Evolutionary conservation across 2,329 filamentous ascomycete genomes (phyloP).

Genomic region (Stachybotrys chlorohalonatus): DNA sequence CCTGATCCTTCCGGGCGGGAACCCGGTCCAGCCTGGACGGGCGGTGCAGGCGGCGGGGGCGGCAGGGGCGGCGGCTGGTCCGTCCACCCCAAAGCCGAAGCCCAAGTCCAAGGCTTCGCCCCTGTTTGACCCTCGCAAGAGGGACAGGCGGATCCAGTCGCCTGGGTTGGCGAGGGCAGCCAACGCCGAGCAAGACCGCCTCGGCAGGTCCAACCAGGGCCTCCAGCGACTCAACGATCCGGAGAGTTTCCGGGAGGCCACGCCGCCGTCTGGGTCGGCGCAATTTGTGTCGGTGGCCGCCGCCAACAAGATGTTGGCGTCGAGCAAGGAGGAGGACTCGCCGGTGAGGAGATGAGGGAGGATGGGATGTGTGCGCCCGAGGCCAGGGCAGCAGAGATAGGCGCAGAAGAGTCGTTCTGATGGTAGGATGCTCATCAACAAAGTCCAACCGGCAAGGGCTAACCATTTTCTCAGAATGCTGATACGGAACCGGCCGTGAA

Average conservation of each 20-base stretch:
- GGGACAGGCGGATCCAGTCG: background rate
- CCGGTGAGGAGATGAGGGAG: background rate
- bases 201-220: background rate
- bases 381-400: too few species aligned
- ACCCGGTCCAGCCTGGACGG: too few species aligned
- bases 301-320: background rate
- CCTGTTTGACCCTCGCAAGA: background rate
- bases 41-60: too few species aligned
- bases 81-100: background rate
- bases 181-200: background rate
- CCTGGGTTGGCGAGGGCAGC: background rate
- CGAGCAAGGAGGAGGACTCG: background rate
- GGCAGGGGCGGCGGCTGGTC: too few species aligned
- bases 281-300: background rate
- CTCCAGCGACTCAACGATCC: background rate
- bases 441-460: too few species aligned
- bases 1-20: constrained; percentile 7
- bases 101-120: background rate
- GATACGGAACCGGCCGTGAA: too few species aligned
- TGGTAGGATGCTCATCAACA: too few species aligned
- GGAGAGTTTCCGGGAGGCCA: background rate
- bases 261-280: background rate
- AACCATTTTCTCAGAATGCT: too few species aligned
- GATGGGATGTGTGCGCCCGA: background rate
- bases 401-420: too few species aligned